Percentiles rank a stretch among this genome's conserved stretches.
phyloP scores from a whole-genome alignment of 306 rosid genomes.

The Ormosia emarginata region DNA sequence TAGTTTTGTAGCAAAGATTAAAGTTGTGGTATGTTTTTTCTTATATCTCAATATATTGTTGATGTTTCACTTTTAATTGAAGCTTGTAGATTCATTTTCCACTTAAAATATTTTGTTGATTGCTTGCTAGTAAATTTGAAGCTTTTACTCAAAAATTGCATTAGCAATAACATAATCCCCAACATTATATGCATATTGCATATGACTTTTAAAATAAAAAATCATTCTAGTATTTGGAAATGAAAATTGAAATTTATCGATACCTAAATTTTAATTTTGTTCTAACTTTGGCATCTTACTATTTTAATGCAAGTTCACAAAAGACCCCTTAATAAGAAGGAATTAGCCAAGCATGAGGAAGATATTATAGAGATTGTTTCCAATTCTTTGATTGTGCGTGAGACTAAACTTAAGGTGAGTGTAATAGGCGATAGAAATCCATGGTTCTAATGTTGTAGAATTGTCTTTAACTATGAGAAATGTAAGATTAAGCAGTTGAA shows the following conservation, averaged over 20 bases:
- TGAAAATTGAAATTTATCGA: neutral
- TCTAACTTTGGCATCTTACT: neutral
- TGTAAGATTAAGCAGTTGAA: neutral
- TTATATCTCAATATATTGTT: neutral
- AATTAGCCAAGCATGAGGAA: conserved; percentile 74
- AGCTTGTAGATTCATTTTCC: neutral
- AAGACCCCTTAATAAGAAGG: conserved; percentile 91
- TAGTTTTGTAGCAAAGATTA: conserved; percentile 80
- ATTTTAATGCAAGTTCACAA: conserved; percentile 72
- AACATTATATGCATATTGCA: neutral
- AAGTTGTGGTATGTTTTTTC: conserved; percentile 77
- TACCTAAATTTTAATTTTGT: conserved; percentile 1
- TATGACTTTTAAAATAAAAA: neutral
- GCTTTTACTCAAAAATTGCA: neutral
- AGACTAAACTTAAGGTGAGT: conserved; percentile 83
- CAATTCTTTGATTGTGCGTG: conserved; percentile 71
- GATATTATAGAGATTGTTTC: conserved; percentile 73
- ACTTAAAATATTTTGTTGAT: conserved; percentile 1
- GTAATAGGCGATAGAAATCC: neutral
- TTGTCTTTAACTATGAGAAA: neutral
- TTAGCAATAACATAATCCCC: neutral
- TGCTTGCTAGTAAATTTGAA: neutral
- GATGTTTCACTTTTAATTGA: neutral
- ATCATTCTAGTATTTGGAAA: neutral
- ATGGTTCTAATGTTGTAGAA: neutral